Evolutionary conservation across 345 rosid genomes (phyloP), one percentile per base, ranked within the genome.

Genomic region (Linum tenue): DNA sequence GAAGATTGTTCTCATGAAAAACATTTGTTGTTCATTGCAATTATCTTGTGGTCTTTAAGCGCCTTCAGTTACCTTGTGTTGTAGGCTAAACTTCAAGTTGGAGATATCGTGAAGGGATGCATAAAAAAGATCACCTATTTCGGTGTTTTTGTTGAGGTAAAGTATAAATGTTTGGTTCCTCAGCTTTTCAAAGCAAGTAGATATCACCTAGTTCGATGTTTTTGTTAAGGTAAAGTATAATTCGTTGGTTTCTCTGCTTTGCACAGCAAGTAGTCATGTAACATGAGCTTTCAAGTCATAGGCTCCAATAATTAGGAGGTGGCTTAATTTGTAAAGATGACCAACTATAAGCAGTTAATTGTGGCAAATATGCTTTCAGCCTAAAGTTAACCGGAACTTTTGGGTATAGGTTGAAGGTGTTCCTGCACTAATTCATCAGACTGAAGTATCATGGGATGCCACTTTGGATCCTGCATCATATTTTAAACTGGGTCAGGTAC

Each of bases 381-480:
- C 22, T 12, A 51, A 22, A 15, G 60, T 56, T 72, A 58, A 65
- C 63, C 35, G 66, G 4, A 14, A 56, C 16, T 37, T 56, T 36
- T 69, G 74, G 53, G 64, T 82, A 62, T 75, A 92, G 99, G 84
- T 94, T 64, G 96, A 94, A 76, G 95, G 81, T 5, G 96, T 84
- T 65, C 78, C 89, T 72, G 99, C 99, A 40, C 70, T 94, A 68
- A 85, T 94, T 83, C 97, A 90, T 82, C 94, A 90, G 60, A 75
- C 89, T 3, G 97, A 94, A 74, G 90, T 94, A 60, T 94, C 97
- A 64, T 94, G 97, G 99, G 92, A 88, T 88, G 89, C 95, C 64
- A 86, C 97, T 17, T 82, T 90, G 80, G 95, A 90, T 76, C 95
- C 92, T 73, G 82, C 82, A 60, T 83, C 95, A 57, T 80, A 72